phyloP scores from a whole-genome alignment of 2,329 filamentous ascomycete species.

The Eutypella sp. region DNA sequence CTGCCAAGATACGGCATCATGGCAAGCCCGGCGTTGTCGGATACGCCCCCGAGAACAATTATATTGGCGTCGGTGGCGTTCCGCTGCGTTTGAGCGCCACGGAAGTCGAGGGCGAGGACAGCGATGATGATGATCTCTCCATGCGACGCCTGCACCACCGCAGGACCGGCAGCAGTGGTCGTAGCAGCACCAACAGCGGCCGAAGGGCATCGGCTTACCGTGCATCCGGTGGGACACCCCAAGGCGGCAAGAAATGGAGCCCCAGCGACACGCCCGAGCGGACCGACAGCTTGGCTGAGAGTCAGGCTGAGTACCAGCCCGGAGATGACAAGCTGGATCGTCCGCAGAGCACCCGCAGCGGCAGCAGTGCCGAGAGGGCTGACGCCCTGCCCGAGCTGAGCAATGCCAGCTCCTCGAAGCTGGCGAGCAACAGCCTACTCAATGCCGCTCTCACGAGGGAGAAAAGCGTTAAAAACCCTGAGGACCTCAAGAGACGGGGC shows the following conservation, averaged over 20 bases:
- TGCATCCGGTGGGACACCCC: conserved; percentile 42
- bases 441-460: conserved; percentile 56
- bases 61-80: conserved; percentile 71
- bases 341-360: conserved; percentile 48
- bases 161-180: conserved; percentile 69
- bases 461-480: conserved; percentile 61
- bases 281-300: conserved; percentile 45
- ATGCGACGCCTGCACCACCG: conserved; percentile 56
- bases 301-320: conserved; percentile 30
- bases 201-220: conserved; percentile 46
- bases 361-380: conserved; percentile 56
- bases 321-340: conserved; percentile 24
- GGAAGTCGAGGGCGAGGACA: conserved; percentile 86
- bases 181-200: conserved; percentile 59
- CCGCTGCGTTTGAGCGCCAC: conserved; percentile 91
- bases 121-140: conserved; percentile 63
- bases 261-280: conserved; percentile 53
- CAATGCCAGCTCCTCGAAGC: conserved; percentile 34
- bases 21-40: conserved; percentile 73
- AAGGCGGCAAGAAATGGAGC: conserved; percentile 42
- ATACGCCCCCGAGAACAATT: conserved; percentile 73
- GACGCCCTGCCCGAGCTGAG: conserved; percentile 55
- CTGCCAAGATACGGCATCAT: conserved; percentile 84
- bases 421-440: conserved; percentile 55
- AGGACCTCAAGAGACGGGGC: conserved; percentile 69